These are phyloP conservation scores for Daedaleopsis sinensis DNA, from an alignment of 768 basidiomycete species.

Conservation along the genomic window DNA sequence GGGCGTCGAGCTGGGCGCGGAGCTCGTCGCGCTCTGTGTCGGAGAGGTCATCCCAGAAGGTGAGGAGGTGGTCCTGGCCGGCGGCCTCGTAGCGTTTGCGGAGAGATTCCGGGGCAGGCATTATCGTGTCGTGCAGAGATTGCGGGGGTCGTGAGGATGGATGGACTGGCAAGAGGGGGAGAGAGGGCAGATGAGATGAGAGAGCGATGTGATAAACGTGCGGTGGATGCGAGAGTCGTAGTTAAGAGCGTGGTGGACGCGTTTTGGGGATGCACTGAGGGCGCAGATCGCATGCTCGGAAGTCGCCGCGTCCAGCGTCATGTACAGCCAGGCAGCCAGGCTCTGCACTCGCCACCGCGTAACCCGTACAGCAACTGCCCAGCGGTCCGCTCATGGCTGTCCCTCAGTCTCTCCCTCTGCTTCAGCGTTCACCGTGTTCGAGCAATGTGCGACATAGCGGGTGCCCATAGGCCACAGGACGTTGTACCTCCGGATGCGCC, in stretches of 20 bases:
- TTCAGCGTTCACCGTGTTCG: neutral
- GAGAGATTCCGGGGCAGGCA: slow-evolving; percentile 57
- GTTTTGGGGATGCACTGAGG: neutral
- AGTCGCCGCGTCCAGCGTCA: slow-evolving; percentile 16
- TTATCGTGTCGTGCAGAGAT: slow-evolving; percentile 28
- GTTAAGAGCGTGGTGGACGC: neutral
- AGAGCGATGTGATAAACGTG: neutral
- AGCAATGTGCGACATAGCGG: too few species aligned
- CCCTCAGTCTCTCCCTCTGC: neutral
- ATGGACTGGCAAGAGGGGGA: slow-evolving; percentile 1
- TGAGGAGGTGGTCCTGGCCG: slow-evolving; percentile 87
- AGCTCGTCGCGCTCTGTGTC: slow-evolving; percentile 65
- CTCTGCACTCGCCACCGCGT: too few species aligned
- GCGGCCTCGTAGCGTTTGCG: slow-evolving; percentile 73
- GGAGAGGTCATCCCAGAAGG: slow-evolving; percentile 80
- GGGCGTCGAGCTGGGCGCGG: slow-evolving; percentile 67
- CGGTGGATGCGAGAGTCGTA: neutral
- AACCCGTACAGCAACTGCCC: neutral
- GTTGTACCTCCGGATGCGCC: neutral
- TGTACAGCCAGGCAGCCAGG: neutral
- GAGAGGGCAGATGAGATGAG: slow-evolving; percentile 1
- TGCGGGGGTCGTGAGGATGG: neutral
- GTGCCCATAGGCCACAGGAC: too few species aligned
- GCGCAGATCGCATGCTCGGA: slow-evolving; percentile 12
- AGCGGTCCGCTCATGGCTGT: slow-evolving; percentile 11